Conservation (phyloP, 257 asterid genomes). For the Solanum sejunctum region DNA sequence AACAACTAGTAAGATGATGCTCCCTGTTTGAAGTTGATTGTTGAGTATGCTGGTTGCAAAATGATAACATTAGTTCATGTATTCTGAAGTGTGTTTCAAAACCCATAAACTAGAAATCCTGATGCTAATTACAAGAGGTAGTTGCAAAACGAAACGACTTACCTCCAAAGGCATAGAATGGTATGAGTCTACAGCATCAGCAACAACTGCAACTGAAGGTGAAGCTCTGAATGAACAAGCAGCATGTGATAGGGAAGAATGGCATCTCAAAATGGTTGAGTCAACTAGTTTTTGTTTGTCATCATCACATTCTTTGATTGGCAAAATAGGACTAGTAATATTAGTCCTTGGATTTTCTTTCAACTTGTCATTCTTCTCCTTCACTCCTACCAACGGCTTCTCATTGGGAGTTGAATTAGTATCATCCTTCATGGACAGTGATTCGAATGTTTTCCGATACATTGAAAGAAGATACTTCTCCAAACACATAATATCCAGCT, state of each 20-base stretch:
- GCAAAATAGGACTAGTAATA: constrained; percentile 1
- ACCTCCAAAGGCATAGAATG: constrained; percentile 96
- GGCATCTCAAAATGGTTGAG: constrained; percentile 50
- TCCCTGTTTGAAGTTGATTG: constrained; percentile 23
- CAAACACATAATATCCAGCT: constrained; percentile 50
- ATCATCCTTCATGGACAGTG: constrained; percentile 17
- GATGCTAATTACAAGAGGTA: too few relatives aligned
- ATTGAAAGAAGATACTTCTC: constrained; percentile 76
- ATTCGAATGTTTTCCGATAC: constrained; percentile 37
- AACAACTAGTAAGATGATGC: constrained; percentile 17
- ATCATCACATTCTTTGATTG: constrained; percentile 12
- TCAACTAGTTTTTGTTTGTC: constrained; percentile 36
- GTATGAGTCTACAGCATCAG: constrained; percentile 45
- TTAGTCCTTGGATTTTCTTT: constrained; percentile 8
- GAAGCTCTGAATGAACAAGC: constrained; percentile 45
- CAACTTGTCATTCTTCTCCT: constrained; percentile 10
- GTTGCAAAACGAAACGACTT: not conserved
- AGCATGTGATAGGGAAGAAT: constrained; percentile 75
- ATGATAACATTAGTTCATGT: not conserved
- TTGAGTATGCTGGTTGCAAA: constrained; percentile 31
- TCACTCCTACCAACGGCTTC: constrained; percentile 2
- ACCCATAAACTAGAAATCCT: too few relatives aligned
- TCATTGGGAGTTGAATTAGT: constrained; percentile 6
- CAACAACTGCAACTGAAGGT: constrained; percentile 25
- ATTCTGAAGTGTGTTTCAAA: not conserved